Conservation (phyloP, 768 basidiomycete species). For the Lanmaoa pseudosensibilis region DNA sequence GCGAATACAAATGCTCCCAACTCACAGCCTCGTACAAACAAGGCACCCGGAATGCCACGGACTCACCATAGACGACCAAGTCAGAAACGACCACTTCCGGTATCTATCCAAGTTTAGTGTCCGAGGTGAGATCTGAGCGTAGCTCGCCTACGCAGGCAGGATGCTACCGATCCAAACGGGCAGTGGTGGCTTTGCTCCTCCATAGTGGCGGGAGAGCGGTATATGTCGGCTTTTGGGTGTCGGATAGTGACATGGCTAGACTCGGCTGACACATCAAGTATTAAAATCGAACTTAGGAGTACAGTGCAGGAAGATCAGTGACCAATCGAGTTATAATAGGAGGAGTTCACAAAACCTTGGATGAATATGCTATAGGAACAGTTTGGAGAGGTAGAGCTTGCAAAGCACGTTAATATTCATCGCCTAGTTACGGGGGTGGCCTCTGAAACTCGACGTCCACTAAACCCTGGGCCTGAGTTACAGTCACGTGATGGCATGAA, state of each 20-base stretch:
- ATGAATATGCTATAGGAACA: neutral
- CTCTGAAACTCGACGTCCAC: no score
- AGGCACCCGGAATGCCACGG: neutral
- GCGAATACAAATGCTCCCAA: slow-evolving; percentile 22
- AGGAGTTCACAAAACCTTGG: neutral
- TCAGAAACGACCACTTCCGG: neutral
- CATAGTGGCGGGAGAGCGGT: slow-evolving; percentile 5
- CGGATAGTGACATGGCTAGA: neutral
- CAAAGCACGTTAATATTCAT: neutral
- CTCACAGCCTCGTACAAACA: slow-evolving; percentile 8
- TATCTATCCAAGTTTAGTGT: neutral
- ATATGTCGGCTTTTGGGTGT: slow-evolving; percentile 12
- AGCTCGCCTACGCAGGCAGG: neutral
- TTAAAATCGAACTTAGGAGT: neutral
- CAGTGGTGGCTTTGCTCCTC: neutral
- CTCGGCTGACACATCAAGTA: neutral
- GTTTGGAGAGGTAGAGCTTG: neutral
- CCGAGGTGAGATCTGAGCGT: neutral
- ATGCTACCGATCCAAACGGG: neutral
- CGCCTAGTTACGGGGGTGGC: no score
- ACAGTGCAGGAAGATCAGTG: neutral
- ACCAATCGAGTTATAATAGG: neutral
- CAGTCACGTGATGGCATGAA: slow-evolving; percentile 12
- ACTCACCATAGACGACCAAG: neutral
- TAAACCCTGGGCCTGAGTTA: no score